A percentile compares a stretch with the other conserved stretches of the same genome.
Conservation (phyloP, 164 flowering plant genomes). For the Magnolia sinica region DNA sequence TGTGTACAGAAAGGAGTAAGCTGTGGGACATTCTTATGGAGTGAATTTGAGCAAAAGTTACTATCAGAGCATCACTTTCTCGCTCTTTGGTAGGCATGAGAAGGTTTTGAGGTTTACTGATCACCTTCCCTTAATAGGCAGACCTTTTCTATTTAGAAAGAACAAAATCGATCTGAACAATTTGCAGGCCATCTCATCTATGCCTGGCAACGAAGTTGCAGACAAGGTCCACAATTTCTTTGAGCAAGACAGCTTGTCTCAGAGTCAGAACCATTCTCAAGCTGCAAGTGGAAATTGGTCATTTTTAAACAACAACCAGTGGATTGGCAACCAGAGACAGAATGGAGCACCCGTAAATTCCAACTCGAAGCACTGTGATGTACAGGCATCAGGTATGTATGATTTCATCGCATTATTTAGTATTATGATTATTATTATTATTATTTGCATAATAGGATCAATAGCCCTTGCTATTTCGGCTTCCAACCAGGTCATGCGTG, state of each 20-base stretch:
- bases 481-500: neutral
- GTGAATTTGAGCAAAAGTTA: slow-evolving; percentile 1
- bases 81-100: neutral
- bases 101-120: slow-evolving; percentile 10
- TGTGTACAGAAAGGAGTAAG: slow-evolving; percentile 16
- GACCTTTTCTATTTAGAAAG: neutral
- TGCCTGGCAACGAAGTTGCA: slow-evolving; percentile 88
- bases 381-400: slow-evolving; percentile 51
- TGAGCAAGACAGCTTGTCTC: slow-evolving; percentile 58
- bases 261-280: slow-evolving; percentile 52
- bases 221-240: slow-evolving; percentile 84
- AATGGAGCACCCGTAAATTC: slow-evolving; percentile 35
- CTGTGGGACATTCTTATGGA: slow-evolving; percentile 4
- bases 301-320: slow-evolving; percentile 36
- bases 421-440: neutral
- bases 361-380: slow-evolving; percentile 33
- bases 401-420: neutral
- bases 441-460: neutral
- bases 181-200: slow-evolving; percentile 44
- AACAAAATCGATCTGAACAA: slow-evolving; percentile 19
- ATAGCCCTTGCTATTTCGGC: neutral
- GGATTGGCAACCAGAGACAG: slow-evolving; percentile 56
- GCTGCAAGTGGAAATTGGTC: slow-evolving; percentile 52
- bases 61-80: neutral
- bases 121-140: slow-evolving; percentile 9